Base-by-base conservation (phyloP, 2,329 filamentous ascomycete genomes). In the Teratosphaeria zuluensis region DNA sequence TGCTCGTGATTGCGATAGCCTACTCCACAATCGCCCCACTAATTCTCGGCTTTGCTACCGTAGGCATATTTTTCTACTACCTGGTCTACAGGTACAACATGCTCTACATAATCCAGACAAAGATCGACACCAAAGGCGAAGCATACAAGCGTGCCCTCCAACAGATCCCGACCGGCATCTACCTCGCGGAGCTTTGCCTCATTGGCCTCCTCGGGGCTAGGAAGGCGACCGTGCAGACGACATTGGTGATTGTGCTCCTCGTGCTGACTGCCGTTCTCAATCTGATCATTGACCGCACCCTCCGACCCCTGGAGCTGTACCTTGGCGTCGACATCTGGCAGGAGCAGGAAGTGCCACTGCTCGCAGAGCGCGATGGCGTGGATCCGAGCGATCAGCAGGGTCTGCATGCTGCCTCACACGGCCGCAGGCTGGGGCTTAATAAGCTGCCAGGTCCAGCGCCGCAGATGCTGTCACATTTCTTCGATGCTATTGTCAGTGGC, bases 21-120 rank as follows among this genome's bases (percentile, higher is more conserved):
- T 80, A 80, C 63, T 74, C 77, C 4, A 76, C 75, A 64, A 78
- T 80, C 57, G 77, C 78, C 8, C 77, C 77, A 2, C 65, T 80
- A 2, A 74, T 79, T 6, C 67, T 79, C 1, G 75, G 75, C 42
- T 80, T 80, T 61, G 73, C 75, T 4, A 70, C 71, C 6, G 65
- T 78, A 14, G 76, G 77, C 16, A 68, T 79, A 31, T 66, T 64
- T 33, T 69, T 79, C 7, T 72, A 78, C 60, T 80, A 79, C 66
- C 61, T 78, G 51, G 76, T 74, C 56, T 79, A 76, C 67, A 74
- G 76, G 19, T 79, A 80, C 70, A 78, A 77, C 60, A 71, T 79
- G 62, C 72, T 80, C 11, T 80, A 78, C 64, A 75, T 78, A 12
- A 54, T 64, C 30, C 77, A 77, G 65, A 76, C 75, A 60, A 75